Conservation (phyloP, 2,329 filamentous ascomycete genomes). For the Bertia moriformis region DNA sequence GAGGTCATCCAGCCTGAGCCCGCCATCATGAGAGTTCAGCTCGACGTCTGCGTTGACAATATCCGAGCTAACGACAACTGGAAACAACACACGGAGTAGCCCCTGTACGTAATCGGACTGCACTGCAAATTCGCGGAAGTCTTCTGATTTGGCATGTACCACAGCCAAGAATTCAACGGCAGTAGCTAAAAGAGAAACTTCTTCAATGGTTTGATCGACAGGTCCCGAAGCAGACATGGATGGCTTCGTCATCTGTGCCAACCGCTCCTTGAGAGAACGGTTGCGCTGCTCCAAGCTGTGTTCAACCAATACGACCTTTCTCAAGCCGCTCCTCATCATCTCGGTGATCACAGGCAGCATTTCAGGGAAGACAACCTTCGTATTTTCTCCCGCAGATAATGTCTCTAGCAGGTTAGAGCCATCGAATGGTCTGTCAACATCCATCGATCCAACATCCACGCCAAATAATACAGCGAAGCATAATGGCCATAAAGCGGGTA, state of each 20-base stretch:
- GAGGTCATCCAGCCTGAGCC: conserved; percentile 70
- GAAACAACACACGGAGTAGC: conserved; percentile 68
- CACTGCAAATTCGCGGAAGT: conserved; percentile 71
- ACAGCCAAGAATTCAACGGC: conserved; percentile 68
- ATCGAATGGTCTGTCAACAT: conserved; percentile 62
- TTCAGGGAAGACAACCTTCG: conserved; percentile 63
- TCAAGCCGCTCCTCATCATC: conserved; percentile 60
- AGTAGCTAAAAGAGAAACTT: conserved; percentile 20
- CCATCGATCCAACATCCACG: conserved; percentile 59
- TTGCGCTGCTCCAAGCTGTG: conserved; percentile 32
- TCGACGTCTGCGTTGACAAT: conserved; percentile 72
- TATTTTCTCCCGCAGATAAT: conserved; percentile 55
- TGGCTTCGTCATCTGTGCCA: background rate
- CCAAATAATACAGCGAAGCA: conserved; percentile 83
- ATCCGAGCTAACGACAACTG: conserved; percentile 75
- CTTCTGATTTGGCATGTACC: conserved; percentile 59
- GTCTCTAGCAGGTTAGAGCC: conserved; percentile 59
- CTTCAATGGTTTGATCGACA: background rate
- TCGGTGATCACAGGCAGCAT: conserved; percentile 80
- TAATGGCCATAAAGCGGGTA: conserved; percentile 71
- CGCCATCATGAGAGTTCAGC: conserved; percentile 67
- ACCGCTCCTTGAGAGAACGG: background rate
- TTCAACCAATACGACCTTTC: no score
- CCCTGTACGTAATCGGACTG: conserved; percentile 70
- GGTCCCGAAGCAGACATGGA: background rate